Conservation (phyloP, 2,329 filamentous ascomycete species). For the Colletotrichum tamarilloi region DNA sequence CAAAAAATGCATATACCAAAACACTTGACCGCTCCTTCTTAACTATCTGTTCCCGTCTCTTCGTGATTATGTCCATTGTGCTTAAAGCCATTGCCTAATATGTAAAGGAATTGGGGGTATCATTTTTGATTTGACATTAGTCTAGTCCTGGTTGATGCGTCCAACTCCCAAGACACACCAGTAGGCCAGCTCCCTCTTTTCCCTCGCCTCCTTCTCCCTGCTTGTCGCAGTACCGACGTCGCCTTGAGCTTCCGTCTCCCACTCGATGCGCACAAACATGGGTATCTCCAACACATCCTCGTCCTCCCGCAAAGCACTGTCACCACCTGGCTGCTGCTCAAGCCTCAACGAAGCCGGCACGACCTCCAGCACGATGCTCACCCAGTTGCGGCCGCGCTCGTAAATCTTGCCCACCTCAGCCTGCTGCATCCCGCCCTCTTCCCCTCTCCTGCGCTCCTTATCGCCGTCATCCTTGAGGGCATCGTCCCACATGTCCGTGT, state of each 20-base stretch:
- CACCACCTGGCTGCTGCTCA: slow-evolving; percentile 44
- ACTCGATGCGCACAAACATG: slow-evolving; percentile 92
- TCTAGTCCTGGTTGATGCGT: slow-evolving; percentile 69
- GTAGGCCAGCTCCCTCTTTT: slow-evolving; percentile 91
- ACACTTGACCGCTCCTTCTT: slow-evolving; percentile 37
- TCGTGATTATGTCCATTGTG: not conserved
- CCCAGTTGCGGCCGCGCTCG: slow-evolving; percentile 94
- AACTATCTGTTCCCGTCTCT: not conserved
- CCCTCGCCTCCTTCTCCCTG: slow-evolving; percentile 71
- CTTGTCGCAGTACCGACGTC: slow-evolving; percentile 67
- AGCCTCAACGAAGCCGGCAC: slow-evolving; percentile 70
- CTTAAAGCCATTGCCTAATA: not conserved
- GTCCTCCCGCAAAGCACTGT: slow-evolving; percentile 61
- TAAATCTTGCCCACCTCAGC: slow-evolving; percentile 95
- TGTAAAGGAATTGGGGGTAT: slow-evolving; percentile 54
- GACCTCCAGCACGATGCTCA: slow-evolving; percentile 91
- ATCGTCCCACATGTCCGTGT: slow-evolving; percentile 90
- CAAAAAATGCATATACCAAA: slow-evolving; percentile 49
- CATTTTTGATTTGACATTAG: slow-evolving; percentile 41
- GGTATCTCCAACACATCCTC: slow-evolving; percentile 86
- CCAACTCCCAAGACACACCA: slow-evolving; percentile 95
- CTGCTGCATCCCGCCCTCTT: slow-evolving; percentile 61
- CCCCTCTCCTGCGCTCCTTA: slow-evolving; percentile 51
- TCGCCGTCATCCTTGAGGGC: slow-evolving; percentile 72
- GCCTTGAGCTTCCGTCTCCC: slow-evolving; percentile 78